Base-by-base conservation (phyloP, 1,284 basidiomycete genomes). In the Trametes versicolor region DNA sequence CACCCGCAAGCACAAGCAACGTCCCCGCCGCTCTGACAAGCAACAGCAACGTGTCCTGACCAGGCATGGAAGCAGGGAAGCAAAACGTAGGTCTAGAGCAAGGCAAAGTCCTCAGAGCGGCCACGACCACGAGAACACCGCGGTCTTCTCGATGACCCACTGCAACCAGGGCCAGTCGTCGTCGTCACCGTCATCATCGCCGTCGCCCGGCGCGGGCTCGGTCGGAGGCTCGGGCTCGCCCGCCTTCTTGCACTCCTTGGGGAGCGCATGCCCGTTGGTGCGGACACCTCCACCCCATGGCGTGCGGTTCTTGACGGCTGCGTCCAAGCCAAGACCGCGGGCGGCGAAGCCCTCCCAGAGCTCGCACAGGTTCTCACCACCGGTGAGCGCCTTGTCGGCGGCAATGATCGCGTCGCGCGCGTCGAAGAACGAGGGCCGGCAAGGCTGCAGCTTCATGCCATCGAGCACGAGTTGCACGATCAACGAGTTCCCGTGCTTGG, bases 221-320 rank as follows among this genome's bases (percentile, higher is more conserved):
- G 45, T 52, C 12, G 67, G 62, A 10, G 67, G 64, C 49, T 55
- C 63, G 9, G 50, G 50, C 29, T 45, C 54, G 58, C 55, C 58
- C 32, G 29, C 61, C 53, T 56, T 56, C 37, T 51, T 25, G 66
- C 69, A 70, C 58, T 66, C 64, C 21, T 54, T 13, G 19, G 66
- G 69, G 25, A 65, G 50, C 19, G 41, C 47, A 58, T 41, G 43
- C 25, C 65, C 71, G 64, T 73, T 67, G n/a, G 81, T 83, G 60
- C 91, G 82, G 55, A 89, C 77, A 71, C 96, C 97, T 85, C 95
- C 95, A 72, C 96, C 96, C 97, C 96, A 98, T n/a, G 96, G 96
- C 6, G 94, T 95, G 64, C 86, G 82, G 51, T 93, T 93, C 43
- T 86, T 80, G 39, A 96, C 85, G n/a, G 71, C 78, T 4, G 95